Conservation (phyloP, 2,329 filamentous ascomycete genomes). For the Fusarium sororula region DNA sequence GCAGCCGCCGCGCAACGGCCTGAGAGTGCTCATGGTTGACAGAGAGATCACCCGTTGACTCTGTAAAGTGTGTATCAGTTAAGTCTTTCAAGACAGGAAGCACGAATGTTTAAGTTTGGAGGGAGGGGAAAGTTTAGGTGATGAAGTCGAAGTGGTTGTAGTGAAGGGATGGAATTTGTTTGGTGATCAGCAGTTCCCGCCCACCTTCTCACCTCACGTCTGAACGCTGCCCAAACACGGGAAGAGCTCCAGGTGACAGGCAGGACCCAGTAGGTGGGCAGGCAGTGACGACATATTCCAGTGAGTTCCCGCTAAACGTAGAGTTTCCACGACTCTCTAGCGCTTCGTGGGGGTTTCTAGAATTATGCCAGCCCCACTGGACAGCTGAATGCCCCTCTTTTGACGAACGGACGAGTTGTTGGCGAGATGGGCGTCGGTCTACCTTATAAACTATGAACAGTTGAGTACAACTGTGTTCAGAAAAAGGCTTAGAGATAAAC, state of each 20-base stretch:
- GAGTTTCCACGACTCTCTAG: conserved; percentile 37
- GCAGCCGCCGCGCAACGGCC: conserved; percentile 78
- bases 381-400: conserved; percentile 4
- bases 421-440: not conserved
- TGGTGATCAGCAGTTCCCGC: conserved; percentile 24
- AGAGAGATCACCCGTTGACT: not conserved
- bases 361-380: conserved; percentile 17
- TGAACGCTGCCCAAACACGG: not conserved
- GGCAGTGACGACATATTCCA: conserved; percentile 36
- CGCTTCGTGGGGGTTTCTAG: conserved; percentile 41
- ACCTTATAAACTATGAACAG: not conserved
- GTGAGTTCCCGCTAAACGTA: conserved; percentile 27
- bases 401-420: not conserved
- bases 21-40: conserved; percentile 56
- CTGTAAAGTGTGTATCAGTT: not conserved
- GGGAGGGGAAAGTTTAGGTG: conserved; percentile 1
- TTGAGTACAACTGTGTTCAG: not conserved
- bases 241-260: not conserved
- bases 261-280: conserved; percentile 23
- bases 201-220: conserved; percentile 8
- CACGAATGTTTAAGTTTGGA: not conserved
- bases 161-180: conserved; percentile 21
- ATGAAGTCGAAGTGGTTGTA: conserved; percentile 9
- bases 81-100: not conserved
- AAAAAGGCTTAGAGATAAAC: not conserved